Conservation (phyloP, 495 filamentous ascomycete genomes). For the Trichoderma gamsii region DNA sequence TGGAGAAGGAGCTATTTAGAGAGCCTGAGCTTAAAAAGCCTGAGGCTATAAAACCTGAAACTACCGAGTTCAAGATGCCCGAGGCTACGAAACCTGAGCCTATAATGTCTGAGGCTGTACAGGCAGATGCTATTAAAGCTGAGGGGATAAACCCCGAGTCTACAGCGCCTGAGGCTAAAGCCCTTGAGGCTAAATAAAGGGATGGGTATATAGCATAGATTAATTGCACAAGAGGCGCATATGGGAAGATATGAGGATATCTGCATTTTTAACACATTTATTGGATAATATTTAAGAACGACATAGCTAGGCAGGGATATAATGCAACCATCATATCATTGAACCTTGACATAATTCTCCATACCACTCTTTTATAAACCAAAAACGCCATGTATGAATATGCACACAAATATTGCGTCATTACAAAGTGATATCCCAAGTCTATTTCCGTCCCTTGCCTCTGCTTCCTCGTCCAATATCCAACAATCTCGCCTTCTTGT, state of each 20-base stretch:
- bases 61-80: too few relatives aligned
- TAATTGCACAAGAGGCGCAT: too few relatives aligned
- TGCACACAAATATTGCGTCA: not conserved
- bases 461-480: constrained; percentile 51
- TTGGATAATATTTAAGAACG: not conserved
- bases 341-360: not conserved
- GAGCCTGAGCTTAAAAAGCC: not conserved
- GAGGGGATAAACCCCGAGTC: too few relatives aligned
- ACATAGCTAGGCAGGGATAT: not conserved
- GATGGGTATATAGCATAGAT: too few relatives aligned
- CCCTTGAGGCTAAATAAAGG: too few relatives aligned
- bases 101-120: too few relatives aligned
- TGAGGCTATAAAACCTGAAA: not conserved
- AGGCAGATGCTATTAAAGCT: too few relatives aligned
- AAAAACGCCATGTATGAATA: not conserved
- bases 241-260: too few relatives aligned
- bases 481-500: constrained; percentile 66
- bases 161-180: too few relatives aligned
- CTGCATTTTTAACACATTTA: not conserved
- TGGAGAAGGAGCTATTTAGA: not conserved
- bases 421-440: not conserved
- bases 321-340: not conserved
- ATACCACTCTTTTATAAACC: not conserved
- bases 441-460: constrained; percentile 32
- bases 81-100: too few relatives aligned